Evolutionary conservation across 2,329 filamentous ascomycete species (phyloP).

Genomic region (Claviceps spartinae): DNA sequence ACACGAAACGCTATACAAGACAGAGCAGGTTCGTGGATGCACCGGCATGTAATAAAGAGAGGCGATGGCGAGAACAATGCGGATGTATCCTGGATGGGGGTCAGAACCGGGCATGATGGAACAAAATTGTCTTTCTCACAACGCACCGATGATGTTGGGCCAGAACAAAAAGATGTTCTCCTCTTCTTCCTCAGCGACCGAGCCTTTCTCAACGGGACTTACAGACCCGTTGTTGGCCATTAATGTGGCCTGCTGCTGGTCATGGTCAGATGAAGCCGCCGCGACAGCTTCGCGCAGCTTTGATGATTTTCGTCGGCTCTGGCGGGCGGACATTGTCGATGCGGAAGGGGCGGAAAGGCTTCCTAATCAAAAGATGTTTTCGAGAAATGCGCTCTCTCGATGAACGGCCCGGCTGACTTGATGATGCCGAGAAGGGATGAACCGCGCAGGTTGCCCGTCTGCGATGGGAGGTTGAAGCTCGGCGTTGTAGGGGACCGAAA

Average conservation of each 20-base stretch:
- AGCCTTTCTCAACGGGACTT: slow-evolving; percentile 19
- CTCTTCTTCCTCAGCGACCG: slow-evolving; percentile 27
- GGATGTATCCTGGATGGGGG: slow-evolving; percentile 48
- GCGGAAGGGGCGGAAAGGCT: background rate
- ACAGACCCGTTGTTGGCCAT: slow-evolving; percentile 35
- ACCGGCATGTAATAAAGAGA: slow-evolving; percentile 99
- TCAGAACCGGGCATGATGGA: background rate
- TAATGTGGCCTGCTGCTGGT: slow-evolving; percentile 12
- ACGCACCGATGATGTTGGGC: slow-evolving; percentile 67
- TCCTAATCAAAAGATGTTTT: background rate
- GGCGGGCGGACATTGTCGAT: slow-evolving; percentile 23
- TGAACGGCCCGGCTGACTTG: background rate
- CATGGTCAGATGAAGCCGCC: slow-evolving; percentile 13
- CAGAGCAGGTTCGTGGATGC: slow-evolving; percentile 86
- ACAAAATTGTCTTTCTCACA: background rate
- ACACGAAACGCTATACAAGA: slow-evolving; percentile 87
- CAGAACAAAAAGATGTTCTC: slow-evolving; percentile 73
- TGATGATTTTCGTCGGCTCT: slow-evolving; percentile 25
- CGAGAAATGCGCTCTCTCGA: background rate
- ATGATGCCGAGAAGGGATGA: background rate
- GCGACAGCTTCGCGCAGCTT: slow-evolving; percentile 17
- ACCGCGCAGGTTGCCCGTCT: background rate
- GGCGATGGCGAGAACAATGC: slow-evolving; percentile 69
- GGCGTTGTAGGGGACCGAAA: background rate
- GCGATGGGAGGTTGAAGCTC: background rate